Base-by-base conservation (phyloP, 2,329 filamentous ascomycete genomes). In the Exophiala oligosperma region DNA sequence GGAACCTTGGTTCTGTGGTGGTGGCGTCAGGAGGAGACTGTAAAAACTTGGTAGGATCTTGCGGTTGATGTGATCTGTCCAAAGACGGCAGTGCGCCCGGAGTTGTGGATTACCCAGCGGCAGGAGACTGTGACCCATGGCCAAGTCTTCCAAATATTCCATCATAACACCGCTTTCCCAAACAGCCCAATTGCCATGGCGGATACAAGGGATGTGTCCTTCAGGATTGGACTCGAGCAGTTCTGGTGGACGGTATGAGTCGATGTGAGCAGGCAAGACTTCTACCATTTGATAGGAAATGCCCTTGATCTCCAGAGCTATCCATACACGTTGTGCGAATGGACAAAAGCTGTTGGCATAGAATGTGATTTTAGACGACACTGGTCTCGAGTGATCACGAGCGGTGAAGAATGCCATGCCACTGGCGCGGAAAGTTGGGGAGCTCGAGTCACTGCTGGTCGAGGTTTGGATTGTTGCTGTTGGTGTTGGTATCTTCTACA, bases 241-340 rank as follows among this genome's bases (percentile, higher is more conserved):
- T 7, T 86, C 81, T 1, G 87, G 89, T 62, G 89, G 89, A 65
- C 86, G 84, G 70, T 90, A 92, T 6, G 90, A 89, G 68, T 95
- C 89, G 47, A 63, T 38, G 28, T 63, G 54, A 23, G 60, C 44
- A 9, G 64, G 64, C 51, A 62, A 51, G 2, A 91, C 86, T 73
- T 96, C 91, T 66, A 91, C 87, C 73, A 95, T 96, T 70, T 95
- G 90, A 70, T 96, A 96, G 38, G 83, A 77, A 7, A 94, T 80
- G 17, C 84, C 82, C 71, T 94, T 94, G 67, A 86, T 79, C 72
- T 96, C 91, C 37, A 96, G 80, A 1, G 91, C 89, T 63, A 96
- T 94, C 91, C 91, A 96, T 26, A 94, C 89, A 17, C 91, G 85
- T 70, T 95, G 91, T 1, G 91, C 91, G 70, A 93, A 94, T 26